phyloP scores from a whole-genome alignment of 371 early-diverging fungal genomes.

The Mucor racemosus region DNA sequence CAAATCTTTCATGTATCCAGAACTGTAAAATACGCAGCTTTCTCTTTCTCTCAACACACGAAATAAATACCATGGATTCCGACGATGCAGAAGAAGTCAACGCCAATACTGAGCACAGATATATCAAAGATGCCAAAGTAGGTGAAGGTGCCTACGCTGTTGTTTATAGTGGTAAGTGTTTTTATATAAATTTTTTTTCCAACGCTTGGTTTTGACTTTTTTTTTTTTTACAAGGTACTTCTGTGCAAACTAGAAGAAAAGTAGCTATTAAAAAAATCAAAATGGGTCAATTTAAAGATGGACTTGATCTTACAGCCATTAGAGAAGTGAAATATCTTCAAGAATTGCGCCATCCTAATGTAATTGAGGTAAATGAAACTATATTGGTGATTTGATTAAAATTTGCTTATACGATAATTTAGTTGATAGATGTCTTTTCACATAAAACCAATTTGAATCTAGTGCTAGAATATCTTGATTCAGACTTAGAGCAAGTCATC shows the following conservation, averaged over 20 bases:
- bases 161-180: conserved; percentile 77
- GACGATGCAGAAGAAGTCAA: conserved; percentile 63
- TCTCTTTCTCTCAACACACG: neutral
- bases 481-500: conserved; percentile 97
- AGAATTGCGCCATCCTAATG: conserved; percentile 91
- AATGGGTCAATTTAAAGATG: conserved; percentile 84
- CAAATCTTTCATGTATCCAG: conserved; percentile 1
- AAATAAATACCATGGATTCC: conserved; percentile 28
- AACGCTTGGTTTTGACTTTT: neutral
- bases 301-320: conserved; percentile 94
- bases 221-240: conserved; percentile 38
- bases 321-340: conserved; percentile 97
- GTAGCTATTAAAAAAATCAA: conserved; percentile 98
- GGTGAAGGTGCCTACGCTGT: conserved; percentile 98
- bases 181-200: neutral
- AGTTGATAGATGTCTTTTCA: conserved; percentile 94
- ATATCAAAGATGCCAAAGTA: conserved; percentile 83
- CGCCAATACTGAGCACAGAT: conserved; percentile 66
- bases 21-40: neutral
- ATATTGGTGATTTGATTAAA: neutral
- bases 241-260: conserved; percentile 60
- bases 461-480: conserved; percentile 95
- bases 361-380: conserved; percentile 71
- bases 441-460: conserved; percentile 93
- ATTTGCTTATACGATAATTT: neutral